These are phyloP conservation scores for Schoenoplectus triqueter DNA, from an alignment of 202 grass and related monocot species.

Conservation along the genomic window DNA sequence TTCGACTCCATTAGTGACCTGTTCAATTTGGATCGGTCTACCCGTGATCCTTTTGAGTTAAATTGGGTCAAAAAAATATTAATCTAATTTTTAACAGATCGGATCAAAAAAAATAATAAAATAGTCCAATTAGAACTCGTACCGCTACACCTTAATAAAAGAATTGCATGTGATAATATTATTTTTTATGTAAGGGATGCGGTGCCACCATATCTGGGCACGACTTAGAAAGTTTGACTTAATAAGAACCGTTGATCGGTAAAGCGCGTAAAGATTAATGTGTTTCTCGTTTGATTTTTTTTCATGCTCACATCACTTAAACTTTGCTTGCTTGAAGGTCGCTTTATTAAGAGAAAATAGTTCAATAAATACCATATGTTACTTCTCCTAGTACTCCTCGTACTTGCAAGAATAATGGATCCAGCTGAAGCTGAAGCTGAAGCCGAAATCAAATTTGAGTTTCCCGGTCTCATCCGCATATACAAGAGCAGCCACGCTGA, in stretches of 20 bases:
- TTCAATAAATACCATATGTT: not conserved
- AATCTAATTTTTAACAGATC: too few species aligned
- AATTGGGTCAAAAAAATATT: too few species aligned
- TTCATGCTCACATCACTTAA: not conserved
- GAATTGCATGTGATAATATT: too few species aligned
- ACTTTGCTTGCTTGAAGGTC: not conserved
- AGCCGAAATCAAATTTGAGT: slow-evolving; percentile 51
- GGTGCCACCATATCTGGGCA: too few species aligned
- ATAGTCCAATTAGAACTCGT: too few species aligned
- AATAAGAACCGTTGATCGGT: not conserved
- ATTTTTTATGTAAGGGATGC: not conserved
- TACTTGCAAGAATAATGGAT: not conserved
- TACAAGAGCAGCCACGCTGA: slow-evolving; percentile 58
- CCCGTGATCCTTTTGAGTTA: too few species aligned
- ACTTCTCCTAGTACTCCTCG: not conserved
- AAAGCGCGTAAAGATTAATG: not conserved
- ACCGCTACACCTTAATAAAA: too few species aligned
- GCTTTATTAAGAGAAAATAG: not conserved
- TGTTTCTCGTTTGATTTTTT: not conserved
- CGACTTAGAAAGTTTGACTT: not conserved
- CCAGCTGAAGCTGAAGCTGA: slow-evolving; percentile 35
- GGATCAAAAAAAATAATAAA: too few species aligned
- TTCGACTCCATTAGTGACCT: slow-evolving; percentile 55
- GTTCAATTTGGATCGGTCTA: slow-evolving; percentile 35
- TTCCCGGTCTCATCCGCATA: slow-evolving; percentile 41